These are phyloP conservation scores for Yamadazyma olivae DNA, from an alignment of 805 yeast species.

Conservation along the genomic window DNA sequence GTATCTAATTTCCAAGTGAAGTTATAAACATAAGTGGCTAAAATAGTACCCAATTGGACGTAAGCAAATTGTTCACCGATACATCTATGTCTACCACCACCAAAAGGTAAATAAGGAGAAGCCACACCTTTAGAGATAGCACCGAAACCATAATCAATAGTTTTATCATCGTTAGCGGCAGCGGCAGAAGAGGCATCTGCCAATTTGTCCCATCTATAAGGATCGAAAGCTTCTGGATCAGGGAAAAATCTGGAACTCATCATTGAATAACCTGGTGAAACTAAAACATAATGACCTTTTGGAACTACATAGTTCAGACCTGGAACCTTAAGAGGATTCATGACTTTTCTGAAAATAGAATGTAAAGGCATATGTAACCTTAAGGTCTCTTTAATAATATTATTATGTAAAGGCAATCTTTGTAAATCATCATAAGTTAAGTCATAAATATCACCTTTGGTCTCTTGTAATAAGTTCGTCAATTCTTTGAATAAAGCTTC, in stretches of 20 bases:
- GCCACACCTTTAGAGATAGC: constrained; percentile 93
- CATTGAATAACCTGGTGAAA: constrained; percentile 91
- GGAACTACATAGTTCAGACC: constrained; percentile 80
- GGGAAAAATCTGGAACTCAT: constrained; percentile 77
- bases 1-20: constrained; percentile 66
- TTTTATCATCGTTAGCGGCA: constrained; percentile 22
- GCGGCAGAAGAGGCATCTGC: constrained; percentile 17
- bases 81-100: constrained; percentile 99
- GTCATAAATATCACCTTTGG: constrained; percentile 46
- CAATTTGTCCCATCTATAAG: constrained; percentile 73
- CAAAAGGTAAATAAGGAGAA: constrained; percentile 95
- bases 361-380: constrained; percentile 97
- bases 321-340: constrained; percentile 74
- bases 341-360: constrained; percentile 90
- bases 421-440: constrained; percentile 80
- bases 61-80: constrained; percentile 98
- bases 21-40: constrained; percentile 71
- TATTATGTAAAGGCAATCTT: constrained; percentile 76
- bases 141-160: constrained; percentile 95
- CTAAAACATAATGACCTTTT: constrained; percentile 82
- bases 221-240: constrained; percentile 66
- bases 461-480: constrained; percentile 54
- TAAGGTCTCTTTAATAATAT: constrained; percentile 86
- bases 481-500: constrained; percentile 79
- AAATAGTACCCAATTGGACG: constrained; percentile 83